Evolutionary conservation across 805 yeast genomes (phyloP).

Genomic region (Starmerella bombicola): DNA sequence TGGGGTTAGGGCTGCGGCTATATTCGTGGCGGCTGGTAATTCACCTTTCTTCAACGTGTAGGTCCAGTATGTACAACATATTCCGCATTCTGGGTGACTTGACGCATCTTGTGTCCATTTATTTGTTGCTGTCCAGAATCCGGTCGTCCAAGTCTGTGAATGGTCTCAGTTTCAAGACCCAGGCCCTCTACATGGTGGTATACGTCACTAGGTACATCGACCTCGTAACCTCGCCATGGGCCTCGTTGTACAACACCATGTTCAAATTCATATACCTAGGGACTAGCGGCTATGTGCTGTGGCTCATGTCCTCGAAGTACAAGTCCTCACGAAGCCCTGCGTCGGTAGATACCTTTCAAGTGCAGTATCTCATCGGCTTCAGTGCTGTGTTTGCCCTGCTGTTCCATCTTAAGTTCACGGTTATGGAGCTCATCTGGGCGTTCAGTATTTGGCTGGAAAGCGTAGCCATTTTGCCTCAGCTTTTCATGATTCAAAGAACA

Average conservation of each 20-base stretch:
- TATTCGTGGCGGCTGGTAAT: too few relatives aligned
- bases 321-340: conserved; percentile 44
- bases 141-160: conserved; percentile 49
- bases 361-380: conserved; percentile 56
- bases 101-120: conserved; percentile 68
- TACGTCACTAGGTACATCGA: conserved; percentile 64
- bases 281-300: conserved; percentile 62
- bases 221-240: conserved; percentile 33
- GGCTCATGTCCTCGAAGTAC: conserved; percentile 53
- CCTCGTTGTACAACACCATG: conserved; percentile 55
- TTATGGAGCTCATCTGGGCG: conserved; percentile 58
- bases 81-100: conserved; percentile 48
- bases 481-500: conserved; percentile 76
- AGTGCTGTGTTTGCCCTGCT: conserved; percentile 45
- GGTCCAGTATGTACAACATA: conserved; percentile 19
- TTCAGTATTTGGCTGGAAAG: conserved; percentile 88
- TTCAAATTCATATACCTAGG: conserved; percentile 75
- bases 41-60: neutral
- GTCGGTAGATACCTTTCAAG: conserved; percentile 56
- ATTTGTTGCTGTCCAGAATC: conserved; percentile 63
- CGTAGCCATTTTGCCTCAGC: conserved; percentile 83
- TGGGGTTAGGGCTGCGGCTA: too few relatives aligned
- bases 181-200: conserved; percentile 60
- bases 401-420: conserved; percentile 52
- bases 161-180: conserved; percentile 86